phyloP scores from a whole-genome alignment of 2,329 filamentous ascomycete species.

The Cytospora schulzeri region DNA sequence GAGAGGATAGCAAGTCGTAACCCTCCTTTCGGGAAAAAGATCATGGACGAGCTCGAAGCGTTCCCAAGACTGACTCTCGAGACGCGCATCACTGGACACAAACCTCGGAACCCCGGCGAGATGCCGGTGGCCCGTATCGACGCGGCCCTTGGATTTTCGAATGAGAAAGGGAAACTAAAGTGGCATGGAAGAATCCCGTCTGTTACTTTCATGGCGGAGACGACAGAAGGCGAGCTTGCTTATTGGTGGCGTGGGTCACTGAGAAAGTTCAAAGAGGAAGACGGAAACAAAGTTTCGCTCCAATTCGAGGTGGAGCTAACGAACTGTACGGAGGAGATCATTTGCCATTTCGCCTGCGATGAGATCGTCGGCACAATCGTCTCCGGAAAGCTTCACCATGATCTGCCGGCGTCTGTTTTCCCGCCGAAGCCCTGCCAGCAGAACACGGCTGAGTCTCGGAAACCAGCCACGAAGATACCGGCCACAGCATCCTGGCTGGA shows the following conservation, averaged over 20 bases:
- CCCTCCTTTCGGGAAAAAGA: slow-evolving; percentile 76
- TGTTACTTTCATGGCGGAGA: slow-evolving; percentile 74
- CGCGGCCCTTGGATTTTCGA: slow-evolving; percentile 71
- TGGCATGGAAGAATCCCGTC: slow-evolving; percentile 69
- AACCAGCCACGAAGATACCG: neutral
- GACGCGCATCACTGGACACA: slow-evolving; percentile 18
- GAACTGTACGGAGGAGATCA: slow-evolving; percentile 58
- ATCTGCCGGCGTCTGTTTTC: slow-evolving; percentile 29
- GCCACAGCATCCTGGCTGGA: slow-evolving; percentile 32
- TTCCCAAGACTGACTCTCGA: slow-evolving; percentile 65
- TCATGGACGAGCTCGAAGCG: slow-evolving; percentile 63
- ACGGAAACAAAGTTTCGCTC: slow-evolving; percentile 55
- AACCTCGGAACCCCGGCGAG: neutral
- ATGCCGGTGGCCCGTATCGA: slow-evolving; percentile 60
- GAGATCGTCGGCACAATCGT: slow-evolving; percentile 69
- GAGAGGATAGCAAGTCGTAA: slow-evolving; percentile 78
- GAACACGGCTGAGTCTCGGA: neutral
- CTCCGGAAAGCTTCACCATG: slow-evolving; percentile 32
- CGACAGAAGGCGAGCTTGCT: slow-evolving; percentile 66
- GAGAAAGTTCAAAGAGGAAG: slow-evolving; percentile 60
- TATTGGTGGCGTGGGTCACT: slow-evolving; percentile 70
- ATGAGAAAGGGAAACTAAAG: slow-evolving; percentile 58
- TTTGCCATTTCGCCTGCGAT: slow-evolving; percentile 79
- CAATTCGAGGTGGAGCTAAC: slow-evolving; percentile 60
- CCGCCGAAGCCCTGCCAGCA: neutral